Evolutionary conservation across 2,329 filamentous ascomycete species (phyloP), one percentile per base, ranked within the genome.

Genomic region (Pseudogymnoascus pannorum): DNA sequence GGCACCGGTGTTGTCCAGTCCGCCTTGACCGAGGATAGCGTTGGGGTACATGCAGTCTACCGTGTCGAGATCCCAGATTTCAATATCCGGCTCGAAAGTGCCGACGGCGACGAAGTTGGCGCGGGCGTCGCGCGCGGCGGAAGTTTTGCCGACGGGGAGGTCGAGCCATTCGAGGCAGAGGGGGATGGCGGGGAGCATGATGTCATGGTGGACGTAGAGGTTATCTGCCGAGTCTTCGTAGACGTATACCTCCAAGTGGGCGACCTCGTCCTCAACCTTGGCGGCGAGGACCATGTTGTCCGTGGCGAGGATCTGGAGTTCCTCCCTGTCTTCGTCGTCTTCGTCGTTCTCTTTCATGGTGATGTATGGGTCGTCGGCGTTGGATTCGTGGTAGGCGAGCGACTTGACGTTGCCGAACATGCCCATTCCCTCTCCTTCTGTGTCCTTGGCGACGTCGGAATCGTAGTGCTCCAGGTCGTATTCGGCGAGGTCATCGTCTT

Each of bases 11-110:
- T 79, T 77, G 33, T 77, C 77, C 24, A 71, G 65, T 18, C 69
- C 79, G 61, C 83, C 86, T 71, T 93, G 89, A 8, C 94, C 94
- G 4, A 99, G 85, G 65, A 99, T 95, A 8, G 93, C 92, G 72
- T 96, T 96, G 20, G 94, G 94, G 72, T 97, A 99, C 89, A 99
- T 96, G 84, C 89, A 90, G 77, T 99, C 94, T 59, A 99, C 86
- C 6, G 92, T 88, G 73, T 99, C 94, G 60, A 99, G 80, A 72
- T 99, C 92, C 94, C 94, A 99, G 60, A 99, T 87, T 78, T 99
- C 94, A 68, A 99, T 99, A 71, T 99, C 94, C 1, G 94, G 93
- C 72, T 97, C 93, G 86, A 97, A 96, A 4, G 94, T 97, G 62
- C 92, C 94, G 36, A 99, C 85, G 4, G 94, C 94, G 20, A 96